phyloP scores from a whole-genome alignment of 192 early-diverging fungal genomes.

The Coemansia erecta region DNA sequence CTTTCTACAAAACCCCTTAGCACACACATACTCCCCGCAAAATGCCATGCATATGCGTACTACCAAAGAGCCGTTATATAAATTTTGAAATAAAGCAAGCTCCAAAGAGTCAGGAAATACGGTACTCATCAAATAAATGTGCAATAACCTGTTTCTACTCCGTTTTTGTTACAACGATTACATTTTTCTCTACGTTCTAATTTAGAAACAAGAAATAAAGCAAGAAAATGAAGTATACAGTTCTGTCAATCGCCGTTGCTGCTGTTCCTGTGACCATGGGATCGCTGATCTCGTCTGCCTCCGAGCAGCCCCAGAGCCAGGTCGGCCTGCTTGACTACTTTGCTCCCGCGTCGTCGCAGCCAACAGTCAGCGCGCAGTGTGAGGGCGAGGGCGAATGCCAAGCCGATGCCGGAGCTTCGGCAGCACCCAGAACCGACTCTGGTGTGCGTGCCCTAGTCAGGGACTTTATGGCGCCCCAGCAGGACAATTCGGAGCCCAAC shows the following conservation, averaged over 20 bases:
- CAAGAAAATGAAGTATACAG: conserved; percentile 24
- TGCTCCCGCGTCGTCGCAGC: neutral
- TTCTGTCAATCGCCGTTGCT: conserved; percentile 9
- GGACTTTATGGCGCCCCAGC: conserved; percentile 10
- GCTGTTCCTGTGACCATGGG: conserved; percentile 5
- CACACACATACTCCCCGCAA: no score
- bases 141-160: no score
- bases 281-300: conserved; percentile 9
- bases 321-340: conserved; percentile 2
- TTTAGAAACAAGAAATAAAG: no score
- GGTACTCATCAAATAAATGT: no score
- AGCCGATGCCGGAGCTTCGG: neutral
- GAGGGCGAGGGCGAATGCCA: conserved; percentile 39
- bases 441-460: conserved; percentile 7
- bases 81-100: no score
- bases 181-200: neutral
- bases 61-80: no score
- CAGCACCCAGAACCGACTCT: neutral
- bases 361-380: conserved; percentile 16
- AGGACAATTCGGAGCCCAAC: neutral
- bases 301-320: neutral
- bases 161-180: neutral
- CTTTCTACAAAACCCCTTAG: no score
- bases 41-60: no score
- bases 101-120: no score